Evolutionary conservation across 306 rosid genomes (phyloP).

Genomic region (Lathyrus tuberosus): DNA sequence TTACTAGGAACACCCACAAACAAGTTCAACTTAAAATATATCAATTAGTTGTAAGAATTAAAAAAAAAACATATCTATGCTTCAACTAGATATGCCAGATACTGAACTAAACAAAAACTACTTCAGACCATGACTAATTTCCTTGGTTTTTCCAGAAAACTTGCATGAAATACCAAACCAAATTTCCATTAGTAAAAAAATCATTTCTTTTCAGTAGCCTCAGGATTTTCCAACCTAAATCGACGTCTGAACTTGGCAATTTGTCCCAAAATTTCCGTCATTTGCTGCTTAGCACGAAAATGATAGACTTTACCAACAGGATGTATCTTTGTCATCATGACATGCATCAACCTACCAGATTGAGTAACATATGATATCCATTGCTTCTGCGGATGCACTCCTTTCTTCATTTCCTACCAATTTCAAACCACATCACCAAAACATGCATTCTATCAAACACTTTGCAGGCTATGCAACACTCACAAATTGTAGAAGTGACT

Average conservation of each 20-base stretch:
- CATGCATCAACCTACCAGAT: constrained; percentile 84
- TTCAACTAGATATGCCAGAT: no score
- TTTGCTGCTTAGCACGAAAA: constrained; percentile 81
- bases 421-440: constrained; percentile 12
- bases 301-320: constrained; percentile 88
- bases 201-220: constrained; percentile 47
- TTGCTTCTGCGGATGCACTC: constrained; percentile 92
- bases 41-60: no score
- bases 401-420: constrained; percentile 77
- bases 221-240: constrained; percentile 51
- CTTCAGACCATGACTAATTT: no score
- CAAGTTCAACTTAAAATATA: no score
- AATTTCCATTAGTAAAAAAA: constrained; percentile 8
- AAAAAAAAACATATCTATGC: no score
- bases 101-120: no score
- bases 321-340: constrained; percentile 89
- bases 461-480: constrained; percentile 8
- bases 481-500: not conserved
- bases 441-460: constrained; percentile 49
- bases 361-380: constrained; percentile 93
- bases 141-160: no score
- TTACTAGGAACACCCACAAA: no score
- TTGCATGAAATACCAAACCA: constrained; percentile 21
- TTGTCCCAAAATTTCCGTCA: constrained; percentile 84
- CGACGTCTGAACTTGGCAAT: constrained; percentile 91